A percentile compares a stretch with the other conserved stretches of the same genome.
These are phyloP conservation scores for Ustilago esculenta DNA, from an alignment of 1,284 basidiomycete genomes.

Conservation along the genomic window DNA sequence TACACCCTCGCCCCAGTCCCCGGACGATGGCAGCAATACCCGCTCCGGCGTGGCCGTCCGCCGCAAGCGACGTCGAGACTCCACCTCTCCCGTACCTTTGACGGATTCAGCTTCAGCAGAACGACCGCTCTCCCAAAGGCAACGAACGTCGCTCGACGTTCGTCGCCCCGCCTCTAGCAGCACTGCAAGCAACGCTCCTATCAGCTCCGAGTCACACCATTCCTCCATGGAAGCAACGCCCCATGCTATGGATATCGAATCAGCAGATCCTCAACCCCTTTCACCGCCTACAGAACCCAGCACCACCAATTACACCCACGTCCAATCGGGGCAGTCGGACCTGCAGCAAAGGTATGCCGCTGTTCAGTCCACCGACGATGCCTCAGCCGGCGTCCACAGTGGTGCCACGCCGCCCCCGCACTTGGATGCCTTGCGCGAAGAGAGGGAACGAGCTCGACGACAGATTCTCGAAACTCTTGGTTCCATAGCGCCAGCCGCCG, in stretches of 20 bases:
- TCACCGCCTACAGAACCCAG: neutral
- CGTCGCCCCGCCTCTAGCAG: neutral
- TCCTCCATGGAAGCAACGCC: neutral
- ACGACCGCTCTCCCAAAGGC: slow-evolving; percentile 9
- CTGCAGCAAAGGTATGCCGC: slow-evolving; percentile 13
- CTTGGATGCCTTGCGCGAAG: slow-evolving; percentile 29
- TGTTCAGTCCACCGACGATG: slow-evolving; percentile 3
- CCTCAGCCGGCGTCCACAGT: slow-evolving; percentile 4
- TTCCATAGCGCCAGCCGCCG: neutral
- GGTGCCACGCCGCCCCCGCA: slow-evolving; percentile 44
- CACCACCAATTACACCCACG: no score
- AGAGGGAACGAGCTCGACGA: slow-evolving; percentile 40
- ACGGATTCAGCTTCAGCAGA: neutral
- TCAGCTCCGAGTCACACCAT: neutral
- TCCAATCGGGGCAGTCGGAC: no score
- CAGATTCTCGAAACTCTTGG: slow-evolving; percentile 35
- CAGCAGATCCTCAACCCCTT: neutral
- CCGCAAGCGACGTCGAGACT: slow-evolving; percentile 28
- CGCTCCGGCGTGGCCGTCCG: neutral
- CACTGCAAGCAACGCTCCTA: neutral
- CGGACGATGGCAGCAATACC: neutral
- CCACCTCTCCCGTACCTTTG: neutral
- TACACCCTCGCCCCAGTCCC: neutral
- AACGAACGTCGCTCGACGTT: slow-evolving; percentile 4
- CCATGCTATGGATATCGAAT: slow-evolving; percentile 20